Conservation (phyloP, 78 protist species). For the Monosiga brevicollis region DNA sequence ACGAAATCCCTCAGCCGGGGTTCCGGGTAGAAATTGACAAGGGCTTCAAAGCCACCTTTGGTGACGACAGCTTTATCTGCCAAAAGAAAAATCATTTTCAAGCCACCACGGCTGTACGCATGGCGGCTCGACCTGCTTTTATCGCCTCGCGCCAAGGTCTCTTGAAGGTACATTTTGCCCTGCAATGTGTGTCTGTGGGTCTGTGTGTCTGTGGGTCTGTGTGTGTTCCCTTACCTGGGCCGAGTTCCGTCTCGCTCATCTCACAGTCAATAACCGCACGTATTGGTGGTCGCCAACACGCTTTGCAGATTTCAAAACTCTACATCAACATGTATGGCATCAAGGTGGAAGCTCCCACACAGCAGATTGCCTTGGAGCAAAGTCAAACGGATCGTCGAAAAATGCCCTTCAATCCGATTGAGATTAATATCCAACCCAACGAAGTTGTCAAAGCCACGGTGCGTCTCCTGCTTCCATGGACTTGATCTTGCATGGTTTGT, state of each 20-base stretch:
- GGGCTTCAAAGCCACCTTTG: background rate
- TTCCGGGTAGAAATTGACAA: background rate
- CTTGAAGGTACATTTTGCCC: background rate
- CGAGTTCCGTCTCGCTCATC: too few species aligned
- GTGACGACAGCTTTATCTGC: background rate
- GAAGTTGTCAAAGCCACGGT: background rate
- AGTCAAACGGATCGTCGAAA: background rate
- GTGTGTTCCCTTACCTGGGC: too few species aligned
- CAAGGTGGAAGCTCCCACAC: background rate
- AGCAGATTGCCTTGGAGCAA: background rate
- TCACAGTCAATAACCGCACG: too few species aligned
- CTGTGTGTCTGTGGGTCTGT: too few species aligned
- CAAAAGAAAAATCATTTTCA: background rate
- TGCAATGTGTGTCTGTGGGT: too few species aligned
- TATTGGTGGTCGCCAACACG: too few species aligned
- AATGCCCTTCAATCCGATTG: background rate
- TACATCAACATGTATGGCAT: background rate
- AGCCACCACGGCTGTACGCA: background rate
- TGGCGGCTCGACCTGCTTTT: background rate
- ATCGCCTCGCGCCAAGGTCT: background rate
- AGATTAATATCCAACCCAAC: background rate
- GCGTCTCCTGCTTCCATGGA: too few species aligned
- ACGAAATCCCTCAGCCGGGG: background rate
- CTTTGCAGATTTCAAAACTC: too few species aligned
- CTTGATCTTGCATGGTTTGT: too few species aligned